Percentiles rank a stretch among this genome's conserved stretches.
Evolutionary conservation across 2,329 filamentous ascomycete species (phyloP).

Genomic region (Alternaria infectoria): DNA sequence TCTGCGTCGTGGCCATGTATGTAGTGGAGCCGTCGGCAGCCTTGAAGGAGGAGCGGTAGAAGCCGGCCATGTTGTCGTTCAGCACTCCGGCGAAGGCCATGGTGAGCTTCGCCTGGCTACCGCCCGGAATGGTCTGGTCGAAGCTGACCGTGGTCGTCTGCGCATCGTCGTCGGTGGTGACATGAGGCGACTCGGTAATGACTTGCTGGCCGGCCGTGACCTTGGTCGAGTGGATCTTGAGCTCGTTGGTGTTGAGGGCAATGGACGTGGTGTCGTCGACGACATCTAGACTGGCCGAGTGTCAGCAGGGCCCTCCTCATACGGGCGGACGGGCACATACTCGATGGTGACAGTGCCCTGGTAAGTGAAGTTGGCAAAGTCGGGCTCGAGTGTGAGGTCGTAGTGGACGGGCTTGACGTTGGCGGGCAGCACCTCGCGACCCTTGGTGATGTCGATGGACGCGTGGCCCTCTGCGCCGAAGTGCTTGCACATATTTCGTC

Average conservation of each 20-base stretch:
- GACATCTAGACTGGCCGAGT: conserved; percentile 70
- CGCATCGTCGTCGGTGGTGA: conserved; percentile 77
- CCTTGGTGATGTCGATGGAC: conserved; percentile 66
- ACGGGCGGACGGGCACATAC: conserved; percentile 48
- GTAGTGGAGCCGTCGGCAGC: conserved; percentile 77
- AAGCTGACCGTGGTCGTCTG: conserved; percentile 86
- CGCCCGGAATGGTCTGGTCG: conserved; percentile 72
- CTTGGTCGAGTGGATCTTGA: conserved; percentile 79
- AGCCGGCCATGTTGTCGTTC: conserved; percentile 96
- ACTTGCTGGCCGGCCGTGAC: conserved; percentile 66
- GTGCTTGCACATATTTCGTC: conserved; percentile 75
- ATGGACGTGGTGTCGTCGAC: conserved; percentile 83
- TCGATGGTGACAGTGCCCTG: conserved; percentile 85
- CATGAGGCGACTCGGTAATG: conserved; percentile 66
- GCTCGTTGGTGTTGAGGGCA: conserved; percentile 84
- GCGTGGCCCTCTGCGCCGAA: conserved; percentile 62
- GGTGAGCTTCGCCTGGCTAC: conserved; percentile 77
- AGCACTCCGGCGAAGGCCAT: conserved; percentile 79
- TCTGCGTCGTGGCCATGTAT: conserved; percentile 89
- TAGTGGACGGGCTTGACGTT: conserved; percentile 95
- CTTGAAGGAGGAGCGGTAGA: conserved; percentile 96
- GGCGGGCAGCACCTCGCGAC: conserved; percentile 84
- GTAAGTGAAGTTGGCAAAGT: conserved; percentile 87
- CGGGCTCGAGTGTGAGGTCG: conserved; percentile 86
- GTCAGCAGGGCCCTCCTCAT: conserved; percentile 24